Base-by-base conservation (phyloP, 306 rosid species). In the Casuarina equisetifolia region DNA sequence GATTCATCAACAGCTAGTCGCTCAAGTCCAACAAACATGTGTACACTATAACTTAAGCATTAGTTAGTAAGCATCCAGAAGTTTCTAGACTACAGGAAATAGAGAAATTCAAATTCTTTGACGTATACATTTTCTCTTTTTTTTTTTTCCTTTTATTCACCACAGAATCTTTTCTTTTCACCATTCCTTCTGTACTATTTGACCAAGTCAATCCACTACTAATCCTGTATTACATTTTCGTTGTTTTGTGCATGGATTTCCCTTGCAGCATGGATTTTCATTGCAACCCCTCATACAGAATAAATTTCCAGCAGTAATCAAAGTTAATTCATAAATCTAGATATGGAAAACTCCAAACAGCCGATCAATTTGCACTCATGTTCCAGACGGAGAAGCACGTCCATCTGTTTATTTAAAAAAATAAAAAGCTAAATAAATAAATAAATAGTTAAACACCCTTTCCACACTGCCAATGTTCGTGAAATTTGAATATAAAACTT, bases 1-100 rank as follows among this genome's bases (percentile, higher is more conserved):
- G 74, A 74, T 78, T 59, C 75, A 67, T 70, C 58, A 75, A 52
- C 76, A 70, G 11, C 36, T 13, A 50, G 76, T 63, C 43, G 79
- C 68, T 17, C 25, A 61, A 77, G 46, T 62, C 55, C 68, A 15
- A 38, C 19, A 36, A 63, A 63, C 15, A 15, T 5, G 46, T 39
- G 39, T 38, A 63, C 15, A 38, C 36, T 36, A 40, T 39, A 63
- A 36, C 69, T 63, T 12, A 20, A 15, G 25, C 44, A 16, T 11
- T 2, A 63, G 45, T 39, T 13, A 63, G 69, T 3, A 15, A 63
- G 15, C 17, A 6, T 13, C 17, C 68, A 61, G 1, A 13, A 35
- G 11, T 61, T 12, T 11, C 43, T 35, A 61, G 36, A 36, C 13
- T 62, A 36, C 69, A 36, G 39, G 39, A 8, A 9, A 58, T 32